Base-by-base conservation (phyloP, 768 basidiomycete species). In the Cubamyces lactineus region DNA sequence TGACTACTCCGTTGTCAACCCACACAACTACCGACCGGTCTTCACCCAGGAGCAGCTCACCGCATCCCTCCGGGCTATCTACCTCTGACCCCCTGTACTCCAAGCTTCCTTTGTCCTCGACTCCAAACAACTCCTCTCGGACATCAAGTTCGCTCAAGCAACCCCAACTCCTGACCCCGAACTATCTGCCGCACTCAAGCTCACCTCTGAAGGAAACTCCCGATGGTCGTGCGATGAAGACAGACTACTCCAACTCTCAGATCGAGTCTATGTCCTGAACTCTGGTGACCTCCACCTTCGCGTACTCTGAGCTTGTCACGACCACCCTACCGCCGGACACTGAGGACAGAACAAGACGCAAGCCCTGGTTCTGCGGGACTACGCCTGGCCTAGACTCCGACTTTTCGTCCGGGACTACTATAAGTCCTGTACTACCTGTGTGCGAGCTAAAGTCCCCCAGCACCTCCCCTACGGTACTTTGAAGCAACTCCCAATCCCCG, bases 291-390 rank as follows among this genome's bases (percentile, higher is more conserved):
- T 74, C 39, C 60, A 54, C 1, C 61, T 74, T 6, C 62, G 60
- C 0, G 49, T 72, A 16, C 66, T 77, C 11, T 57, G 65, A 11
- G 13, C 55, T 3, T 47, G 59, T 5, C 77, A 77, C 62, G 72
- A 77, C 50, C 60, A 68, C 24, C 64, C 62, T 2, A 55, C 70
- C 0, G 58, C 72, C 0, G 73, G 76, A 3, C 77, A 78, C 53
- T 73, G 65, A 41, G 75, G 78, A 7, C 66, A 68, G 41, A 67
- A 62, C 23, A 57, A 57, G 61, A 63, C 55, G 5, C 55, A 57
- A 39, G 55, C 48, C 21, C 41, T 71, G 1, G 53, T 75, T 12
- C 41, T 39, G n/a, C 61, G 68, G n/a, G 49, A 75, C 30, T 75
- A 65, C 68, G 65, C 57, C 55, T 77, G 72, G 74, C 73, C 71